phyloP scores from a whole-genome alignment of 495 filamentous ascomycete species.

The Aspergillus carlsbadensis region DNA sequence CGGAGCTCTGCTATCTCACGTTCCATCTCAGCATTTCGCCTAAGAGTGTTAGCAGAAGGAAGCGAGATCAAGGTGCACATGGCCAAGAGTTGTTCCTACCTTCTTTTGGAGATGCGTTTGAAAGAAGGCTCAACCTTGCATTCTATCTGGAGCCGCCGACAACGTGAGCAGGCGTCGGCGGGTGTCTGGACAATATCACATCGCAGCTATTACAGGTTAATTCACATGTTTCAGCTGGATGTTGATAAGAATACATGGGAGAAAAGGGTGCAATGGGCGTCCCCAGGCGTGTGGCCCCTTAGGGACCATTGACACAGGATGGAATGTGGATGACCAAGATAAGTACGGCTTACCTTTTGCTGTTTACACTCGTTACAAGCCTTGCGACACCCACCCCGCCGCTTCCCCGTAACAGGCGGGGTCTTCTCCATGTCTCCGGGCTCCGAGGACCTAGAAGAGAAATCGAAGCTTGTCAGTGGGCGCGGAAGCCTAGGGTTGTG shows the following conservation, averaged over 20 bases:
- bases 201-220: conserved; percentile 32
- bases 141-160: conserved; percentile 44
- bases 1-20: conserved; percentile 49
- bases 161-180: conserved; percentile 48
- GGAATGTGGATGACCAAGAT: background rate
- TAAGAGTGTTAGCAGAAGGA: conserved; percentile 21
- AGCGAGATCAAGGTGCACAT: background rate
- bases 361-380: conserved; percentile 53
- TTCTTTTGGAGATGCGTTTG: conserved; percentile 49
- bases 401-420: conserved; percentile 45
- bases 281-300: background rate
- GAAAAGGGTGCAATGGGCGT: background rate
- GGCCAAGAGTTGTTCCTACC: conserved; percentile 23
- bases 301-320: background rate
- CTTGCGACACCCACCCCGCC: conserved; percentile 47
- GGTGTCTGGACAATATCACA: conserved; percentile 50
- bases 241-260: background rate
- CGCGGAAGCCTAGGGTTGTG: conserved; percentile 38
- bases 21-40: conserved; percentile 53
- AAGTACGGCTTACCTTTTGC: conserved; percentile 40
- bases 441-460: conserved; percentile 35
- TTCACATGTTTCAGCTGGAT: conserved; percentile 10
- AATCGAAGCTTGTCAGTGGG: conserved; percentile 34
- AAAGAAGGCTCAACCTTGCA: conserved; percentile 50
- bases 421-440: conserved; percentile 43